These are phyloP conservation scores for Boletus eberwhitei DNA, from an alignment of 768 basidiomycete species.

Conservation along the genomic window DNA sequence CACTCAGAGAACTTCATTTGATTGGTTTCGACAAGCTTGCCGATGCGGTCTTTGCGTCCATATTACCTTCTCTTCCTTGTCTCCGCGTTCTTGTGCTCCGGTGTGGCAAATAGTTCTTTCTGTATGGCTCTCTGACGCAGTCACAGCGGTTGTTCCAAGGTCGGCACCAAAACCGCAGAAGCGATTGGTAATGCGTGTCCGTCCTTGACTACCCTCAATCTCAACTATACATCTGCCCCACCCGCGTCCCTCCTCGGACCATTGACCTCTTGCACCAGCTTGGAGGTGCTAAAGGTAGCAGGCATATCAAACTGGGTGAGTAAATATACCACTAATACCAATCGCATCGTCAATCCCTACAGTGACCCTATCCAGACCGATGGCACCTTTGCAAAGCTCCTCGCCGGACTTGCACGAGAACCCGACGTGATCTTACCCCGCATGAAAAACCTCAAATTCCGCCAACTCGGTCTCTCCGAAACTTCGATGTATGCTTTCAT, in stretches of 20 bases:
- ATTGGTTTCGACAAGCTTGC: conserved; percentile 49
- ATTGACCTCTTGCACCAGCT: conserved; percentile 32
- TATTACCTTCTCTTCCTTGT: conserved; percentile 42
- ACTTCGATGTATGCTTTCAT: conserved; percentile 42
- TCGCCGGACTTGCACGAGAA: conserved; percentile 18
- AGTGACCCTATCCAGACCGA: conserved; percentile 47
- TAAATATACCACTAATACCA: neutral
- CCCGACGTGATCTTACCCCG: conserved; percentile 33
- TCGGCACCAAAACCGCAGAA: conserved; percentile 45
- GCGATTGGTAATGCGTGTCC: conserved; percentile 42
- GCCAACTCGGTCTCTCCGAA: conserved; percentile 52
- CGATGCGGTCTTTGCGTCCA: conserved; percentile 49
- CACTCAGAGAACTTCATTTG: conserved; percentile 48
- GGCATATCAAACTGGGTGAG: conserved; percentile 60
- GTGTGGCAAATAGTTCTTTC: conserved; percentile 34
- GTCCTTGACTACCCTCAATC: conserved; percentile 46
- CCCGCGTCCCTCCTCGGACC: conserved; percentile 47
- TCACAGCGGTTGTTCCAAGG: conserved; percentile 58
- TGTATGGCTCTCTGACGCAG: conserved; percentile 13
- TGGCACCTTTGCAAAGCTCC: conserved; percentile 47
- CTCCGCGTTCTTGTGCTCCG: conserved; percentile 51
- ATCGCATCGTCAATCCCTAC: neutral
- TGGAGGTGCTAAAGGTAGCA: conserved; percentile 61
- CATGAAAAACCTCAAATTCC: conserved; percentile 56
- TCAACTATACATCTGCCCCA: conserved; percentile 58